A percentile compares a stretch with the other conserved stretches of the same genome.
These are phyloP conservation scores for Boletus pseudo-olivaceus DNA, from an alignment of 768 basidiomycete genomes.

Conservation along the genomic window DNA sequence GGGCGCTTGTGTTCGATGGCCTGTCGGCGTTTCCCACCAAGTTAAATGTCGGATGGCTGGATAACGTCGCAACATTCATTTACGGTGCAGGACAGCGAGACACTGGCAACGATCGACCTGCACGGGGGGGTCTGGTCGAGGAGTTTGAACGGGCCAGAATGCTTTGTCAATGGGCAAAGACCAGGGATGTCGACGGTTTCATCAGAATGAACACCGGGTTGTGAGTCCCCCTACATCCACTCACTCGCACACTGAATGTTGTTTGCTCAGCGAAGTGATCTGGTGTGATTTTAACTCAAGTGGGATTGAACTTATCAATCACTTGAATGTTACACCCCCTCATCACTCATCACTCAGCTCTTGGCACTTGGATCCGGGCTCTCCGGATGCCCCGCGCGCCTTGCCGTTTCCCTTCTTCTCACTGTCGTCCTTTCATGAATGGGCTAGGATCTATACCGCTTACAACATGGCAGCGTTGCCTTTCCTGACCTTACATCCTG, in stretches of 20 bases:
- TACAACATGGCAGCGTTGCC: slow-evolving; percentile 1
- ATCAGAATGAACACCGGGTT: slow-evolving; percentile 4
- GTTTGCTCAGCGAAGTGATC: slow-evolving; percentile 1
- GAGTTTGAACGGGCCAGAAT: background rate
- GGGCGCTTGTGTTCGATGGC: slow-evolving; percentile 2
- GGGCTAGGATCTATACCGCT: background rate
- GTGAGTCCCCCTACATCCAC: background rate
- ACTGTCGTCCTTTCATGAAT: slow-evolving; percentile 3
- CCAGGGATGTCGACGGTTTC: background rate
- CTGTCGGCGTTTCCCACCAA: slow-evolving; percentile 1
- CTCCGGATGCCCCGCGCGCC: background rate
- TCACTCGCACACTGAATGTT: background rate
- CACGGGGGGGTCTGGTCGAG: background rate
- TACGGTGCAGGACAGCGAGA: slow-evolving; percentile 1
- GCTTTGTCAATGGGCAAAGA: slow-evolving; percentile 3
- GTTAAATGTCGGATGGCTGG: slow-evolving; percentile 1
- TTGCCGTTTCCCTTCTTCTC: slow-evolving; percentile 6
- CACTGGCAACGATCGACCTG: slow-evolving; percentile 1
- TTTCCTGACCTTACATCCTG: slow-evolving; percentile 2
- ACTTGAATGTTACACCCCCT: slow-evolving; percentile 3
- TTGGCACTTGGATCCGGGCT: background rate
- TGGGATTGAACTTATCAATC: background rate
- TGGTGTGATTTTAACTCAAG: slow-evolving; percentile 7
- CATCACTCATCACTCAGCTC: background rate
- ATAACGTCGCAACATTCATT: slow-evolving; percentile 2